Evolutionary conservation across 2,329 filamentous ascomycete genomes (phyloP).

Genomic region (Diaporthe citrichinensis): DNA sequence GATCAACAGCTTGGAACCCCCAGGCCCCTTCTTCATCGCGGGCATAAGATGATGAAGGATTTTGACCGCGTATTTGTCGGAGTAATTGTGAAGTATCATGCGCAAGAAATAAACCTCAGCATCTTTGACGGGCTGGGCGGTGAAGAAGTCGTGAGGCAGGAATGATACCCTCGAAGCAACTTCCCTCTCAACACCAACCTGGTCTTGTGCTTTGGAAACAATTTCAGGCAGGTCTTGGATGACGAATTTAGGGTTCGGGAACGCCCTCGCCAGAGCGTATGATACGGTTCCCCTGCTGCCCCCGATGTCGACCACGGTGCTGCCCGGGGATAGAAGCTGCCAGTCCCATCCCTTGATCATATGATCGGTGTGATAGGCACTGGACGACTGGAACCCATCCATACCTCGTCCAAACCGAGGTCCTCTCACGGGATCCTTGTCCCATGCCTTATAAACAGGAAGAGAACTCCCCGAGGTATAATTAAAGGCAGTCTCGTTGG

Average conservation of each 20-base stretch:
- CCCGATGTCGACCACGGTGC: slow-evolving; percentile 34
- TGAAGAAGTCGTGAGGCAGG: slow-evolving; percentile 31
- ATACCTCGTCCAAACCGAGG: slow-evolving; percentile 30
- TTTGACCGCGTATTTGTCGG: slow-evolving; percentile 42
- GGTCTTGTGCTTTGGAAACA: background rate
- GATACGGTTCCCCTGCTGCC: slow-evolving; percentile 28
- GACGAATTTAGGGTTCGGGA: slow-evolving; percentile 22
- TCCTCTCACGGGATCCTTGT: slow-evolving; percentile 9
- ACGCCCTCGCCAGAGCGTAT: slow-evolving; percentile 12
- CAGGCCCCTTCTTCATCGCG: slow-evolving; percentile 39
- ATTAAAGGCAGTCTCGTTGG: slow-evolving; percentile 34
- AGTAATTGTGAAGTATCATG: slow-evolving; percentile 44
- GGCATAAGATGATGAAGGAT: slow-evolving; percentile 43
- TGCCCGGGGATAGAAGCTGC: slow-evolving; percentile 24
- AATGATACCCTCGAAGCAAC: slow-evolving; percentile 5
- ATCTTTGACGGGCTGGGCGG: slow-evolving; percentile 17
- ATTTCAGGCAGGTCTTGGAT: slow-evolving; percentile 32
- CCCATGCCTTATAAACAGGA: slow-evolving; percentile 27
- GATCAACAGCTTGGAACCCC: slow-evolving; percentile 12
- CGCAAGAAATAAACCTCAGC: slow-evolving; percentile 45
- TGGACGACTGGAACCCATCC: slow-evolving; percentile 27
- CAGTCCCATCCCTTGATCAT: background rate
- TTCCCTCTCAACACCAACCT: background rate
- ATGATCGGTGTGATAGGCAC: slow-evolving; percentile 13
- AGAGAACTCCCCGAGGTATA: slow-evolving; percentile 1